Evolutionary conservation across 202 grass and related monocot genomes (phyloP).

Genomic region (Zizania palustris): DNA sequence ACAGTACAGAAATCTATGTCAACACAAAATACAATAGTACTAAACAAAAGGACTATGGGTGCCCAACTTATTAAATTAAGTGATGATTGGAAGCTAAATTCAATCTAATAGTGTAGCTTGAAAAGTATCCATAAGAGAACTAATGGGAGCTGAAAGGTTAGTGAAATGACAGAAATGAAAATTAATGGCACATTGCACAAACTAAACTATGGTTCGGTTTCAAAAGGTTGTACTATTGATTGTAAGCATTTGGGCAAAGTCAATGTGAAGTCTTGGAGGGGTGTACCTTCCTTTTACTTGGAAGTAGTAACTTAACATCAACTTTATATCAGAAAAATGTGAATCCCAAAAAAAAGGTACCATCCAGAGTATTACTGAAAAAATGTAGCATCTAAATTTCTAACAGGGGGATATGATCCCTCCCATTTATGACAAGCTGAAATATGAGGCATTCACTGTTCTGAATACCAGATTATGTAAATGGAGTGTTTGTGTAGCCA

Average conservation of each 20-base stretch:
- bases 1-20: not conserved
- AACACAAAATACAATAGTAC: not conserved
- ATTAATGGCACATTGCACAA: not conserved
- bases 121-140: not conserved
- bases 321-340: not conserved
- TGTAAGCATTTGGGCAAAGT: not conserved
- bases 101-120: not conserved
- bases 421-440: not conserved
- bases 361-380: not conserved
- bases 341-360: not conserved
- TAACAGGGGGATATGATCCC: not conserved
- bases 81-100: not conserved
- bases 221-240: conserved; percentile 9
- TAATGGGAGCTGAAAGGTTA: conserved; percentile 4
- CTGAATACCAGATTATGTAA: not conserved
- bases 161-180: conserved; percentile 18
- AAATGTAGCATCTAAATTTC: not conserved
- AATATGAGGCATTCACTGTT: not conserved
- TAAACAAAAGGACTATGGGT: not conserved
- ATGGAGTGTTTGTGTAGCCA: not conserved
- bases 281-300: not conserved
- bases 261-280: not conserved
- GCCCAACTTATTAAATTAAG: not conserved
- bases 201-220: conserved; percentile 19
- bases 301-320: no score